These are phyloP conservation scores for Obba rivulosa DNA, from an alignment of 768 basidiomycete species.

Conservation along the genomic window DNA sequence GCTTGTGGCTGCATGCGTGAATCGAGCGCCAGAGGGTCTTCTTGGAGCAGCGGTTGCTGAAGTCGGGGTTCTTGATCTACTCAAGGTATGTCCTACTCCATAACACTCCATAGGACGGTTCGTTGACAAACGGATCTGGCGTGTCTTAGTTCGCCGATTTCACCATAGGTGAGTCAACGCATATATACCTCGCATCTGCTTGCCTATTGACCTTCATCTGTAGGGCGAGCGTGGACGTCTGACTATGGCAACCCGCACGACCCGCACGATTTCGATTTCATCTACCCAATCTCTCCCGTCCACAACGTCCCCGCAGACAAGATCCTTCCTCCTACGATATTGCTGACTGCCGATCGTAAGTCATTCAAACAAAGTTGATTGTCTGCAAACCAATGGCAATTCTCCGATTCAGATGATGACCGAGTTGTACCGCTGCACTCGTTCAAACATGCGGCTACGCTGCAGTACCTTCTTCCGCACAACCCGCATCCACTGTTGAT, in stretches of 20 bases:
- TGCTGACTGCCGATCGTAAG: slow-evolving; percentile 83
- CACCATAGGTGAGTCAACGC: slow-evolving; percentile 53
- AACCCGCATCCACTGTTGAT: slow-evolving; percentile 73
- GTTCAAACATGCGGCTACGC: slow-evolving; percentile 76
- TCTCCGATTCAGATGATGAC: slow-evolving; percentile 57
- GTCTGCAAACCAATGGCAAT: not conserved
- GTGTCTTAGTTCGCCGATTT: slow-evolving; percentile 59
- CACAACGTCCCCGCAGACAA: slow-evolving; percentile 68
- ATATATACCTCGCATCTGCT: not conserved
- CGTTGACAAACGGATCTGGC: not conserved
- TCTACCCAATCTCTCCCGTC: slow-evolving; percentile 71
- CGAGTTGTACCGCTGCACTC: slow-evolving; percentile 86
- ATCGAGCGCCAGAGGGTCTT: slow-evolving; percentile 69
- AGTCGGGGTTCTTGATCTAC: slow-evolving; percentile 76
- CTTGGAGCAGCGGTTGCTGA: slow-evolving; percentile 79
- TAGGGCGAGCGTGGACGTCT: slow-evolving; percentile 72
- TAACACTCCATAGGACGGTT: not conserved
- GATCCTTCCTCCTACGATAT: slow-evolving; percentile 60
- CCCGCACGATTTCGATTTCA: slow-evolving; percentile 80
- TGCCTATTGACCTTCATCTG: not conserved
- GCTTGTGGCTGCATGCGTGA: slow-evolving; percentile 79
- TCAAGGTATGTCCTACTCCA: slow-evolving; percentile 46
- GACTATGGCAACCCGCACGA: slow-evolving; percentile 78
- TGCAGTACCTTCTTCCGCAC: slow-evolving; percentile 58
- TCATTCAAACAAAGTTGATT: slow-evolving; percentile 15